Evolutionary conservation across 2,329 filamentous ascomycete genomes (phyloP), one percentile per base, ranked within the genome.

Genomic region (Phialocephala subalpina): DNA sequence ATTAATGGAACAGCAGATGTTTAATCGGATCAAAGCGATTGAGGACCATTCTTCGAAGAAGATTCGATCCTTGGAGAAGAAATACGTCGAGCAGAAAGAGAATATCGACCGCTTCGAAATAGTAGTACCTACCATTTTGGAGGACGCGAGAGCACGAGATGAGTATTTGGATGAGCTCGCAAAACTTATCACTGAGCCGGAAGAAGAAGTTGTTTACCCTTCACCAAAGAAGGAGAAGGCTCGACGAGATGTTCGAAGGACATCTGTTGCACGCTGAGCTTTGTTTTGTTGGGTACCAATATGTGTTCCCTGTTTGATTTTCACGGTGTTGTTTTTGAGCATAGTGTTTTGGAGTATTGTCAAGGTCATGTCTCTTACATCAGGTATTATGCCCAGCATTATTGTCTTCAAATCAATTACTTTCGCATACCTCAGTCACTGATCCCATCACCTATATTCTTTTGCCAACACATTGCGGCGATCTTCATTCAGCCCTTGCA

Each of bases 51-150:
- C 14, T 38, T 52, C 58, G 8, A 60, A 60, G 45, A 42, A 45
- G 14, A 22, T 60, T 20, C 58, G 58, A 38, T 47, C 42, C 11
- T 25, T 60, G 12, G 58, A 60, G 33, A 60, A 52, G 58, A 22
- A 60, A 20, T 53, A 53, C 16, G 20, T 18, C 1, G 45, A n/a
- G 27, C 42, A 58, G 20, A 25, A 45, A 16, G 14, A 58, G 18
- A 25, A 35, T 33, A 58, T 49, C 11, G 27, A 47, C 2, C 18
- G 40, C 16, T 40, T 49, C 16, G 40, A 63, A 22, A 18, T 29
- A 7, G 20, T 63, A 1, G 40, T 63, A 14, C 42, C 61, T 38
- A 53, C 8, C n/a, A 53, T 61, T 12, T 18, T 61, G 2, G 58
- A 61, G 18, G 58, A 61, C 38, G 27, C 33, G 12, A 11, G 7